Conservation (phyloP, 73 alveolate species). For the Vitrella brassicaformis region DNA sequence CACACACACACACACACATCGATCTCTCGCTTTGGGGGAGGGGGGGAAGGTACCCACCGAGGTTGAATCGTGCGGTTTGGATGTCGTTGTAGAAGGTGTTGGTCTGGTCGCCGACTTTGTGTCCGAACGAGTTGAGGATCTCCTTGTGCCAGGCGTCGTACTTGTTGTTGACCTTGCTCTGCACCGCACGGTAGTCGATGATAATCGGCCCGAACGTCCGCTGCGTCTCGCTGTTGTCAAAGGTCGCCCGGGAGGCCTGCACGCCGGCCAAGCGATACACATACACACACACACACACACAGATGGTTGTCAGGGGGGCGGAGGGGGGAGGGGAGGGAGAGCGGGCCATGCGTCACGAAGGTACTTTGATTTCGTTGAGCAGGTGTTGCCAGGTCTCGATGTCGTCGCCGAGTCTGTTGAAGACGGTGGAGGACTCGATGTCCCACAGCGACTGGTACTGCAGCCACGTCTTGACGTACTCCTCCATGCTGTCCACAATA, state of each 20-base stretch:
- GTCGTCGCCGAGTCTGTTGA: conserved; percentile 74
- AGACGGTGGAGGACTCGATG: conserved; percentile 74
- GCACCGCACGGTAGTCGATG: conserved; percentile 81
- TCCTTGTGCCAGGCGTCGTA: conserved; percentile 94
- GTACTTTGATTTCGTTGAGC: conserved; percentile 81
- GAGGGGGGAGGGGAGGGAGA: too few relatives aligned
- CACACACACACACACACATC: too few relatives aligned
- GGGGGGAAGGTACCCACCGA: too few relatives aligned
- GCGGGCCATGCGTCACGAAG: too few relatives aligned
- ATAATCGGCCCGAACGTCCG: conserved; percentile 85
- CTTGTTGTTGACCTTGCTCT: conserved; percentile 84
- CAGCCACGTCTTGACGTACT: conserved; percentile 88
- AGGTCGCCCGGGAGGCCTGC: conserved; percentile 69
- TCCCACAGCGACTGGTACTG: conserved; percentile 97
- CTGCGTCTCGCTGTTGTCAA: conserved; percentile 70
- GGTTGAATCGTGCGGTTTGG: conserved; percentile 58
- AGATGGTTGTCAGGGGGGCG: too few relatives aligned
- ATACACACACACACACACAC: too few relatives aligned
- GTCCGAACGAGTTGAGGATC: conserved; percentile 78
- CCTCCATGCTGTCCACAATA: conserved; percentile 64
- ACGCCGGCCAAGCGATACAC: too few relatives aligned
- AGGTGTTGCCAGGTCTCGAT: conserved; percentile 83
- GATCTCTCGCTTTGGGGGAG: too few relatives aligned
- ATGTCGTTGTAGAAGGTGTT: conserved; percentile 59
- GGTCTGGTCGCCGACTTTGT: conserved; percentile 68